Evolutionary conservation across 495 filamentous ascomycete species (phyloP), one percentile per base, ranked within the genome.

Genomic region (Penicillium canariense): DNA sequence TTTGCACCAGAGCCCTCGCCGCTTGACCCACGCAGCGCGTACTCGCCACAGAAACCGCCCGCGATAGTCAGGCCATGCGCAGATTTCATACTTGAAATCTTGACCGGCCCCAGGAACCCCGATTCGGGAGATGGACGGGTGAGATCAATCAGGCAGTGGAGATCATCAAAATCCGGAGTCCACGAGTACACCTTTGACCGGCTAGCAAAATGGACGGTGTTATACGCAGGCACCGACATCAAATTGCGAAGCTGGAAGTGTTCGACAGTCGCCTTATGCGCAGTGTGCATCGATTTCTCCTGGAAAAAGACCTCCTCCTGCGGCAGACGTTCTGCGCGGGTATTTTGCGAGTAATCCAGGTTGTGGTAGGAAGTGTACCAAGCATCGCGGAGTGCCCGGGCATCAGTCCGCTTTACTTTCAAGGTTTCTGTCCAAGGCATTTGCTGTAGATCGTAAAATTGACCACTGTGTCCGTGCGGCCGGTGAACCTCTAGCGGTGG

Each of bases 211-310:
- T 87, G 91, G 34, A 89, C 73, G 43, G 89, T 84, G 43, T 87
- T 87, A 36, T 86, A 85, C 9, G 87, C 87, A 15, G 84, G 81
- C 44, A 84, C 81, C 2, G 85, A 85, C 53, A 97, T 77, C 1
- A 94, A 70, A 65, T 96, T 93, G 43, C 93, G 88, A 14, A 97
- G 81, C 61, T 97, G 93, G 60, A 96, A 96, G 68, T 97, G 93
- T 31, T 87, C 75, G 22, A 93, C 72, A 25, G 80, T 79, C 17
- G 88, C 80, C 36, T 83, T 79, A 25, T 81, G 79, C 31, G 74
- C 69, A 3, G 87, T 83, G 52, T 87, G 80, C 83, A 91, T 90
- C 25, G 81, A 77, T 17, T 81, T 81, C 56, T 87, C 94, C 14
- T 78, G 75, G 70, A 90, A 93, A 66, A 80, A 90, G 1, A 47